A percentile compares a stretch with the other conserved stretches of the same genome.
phyloP scores from a whole-genome alignment of 768 basidiomycete genomes.

The Boletus rex-veris region DNA sequence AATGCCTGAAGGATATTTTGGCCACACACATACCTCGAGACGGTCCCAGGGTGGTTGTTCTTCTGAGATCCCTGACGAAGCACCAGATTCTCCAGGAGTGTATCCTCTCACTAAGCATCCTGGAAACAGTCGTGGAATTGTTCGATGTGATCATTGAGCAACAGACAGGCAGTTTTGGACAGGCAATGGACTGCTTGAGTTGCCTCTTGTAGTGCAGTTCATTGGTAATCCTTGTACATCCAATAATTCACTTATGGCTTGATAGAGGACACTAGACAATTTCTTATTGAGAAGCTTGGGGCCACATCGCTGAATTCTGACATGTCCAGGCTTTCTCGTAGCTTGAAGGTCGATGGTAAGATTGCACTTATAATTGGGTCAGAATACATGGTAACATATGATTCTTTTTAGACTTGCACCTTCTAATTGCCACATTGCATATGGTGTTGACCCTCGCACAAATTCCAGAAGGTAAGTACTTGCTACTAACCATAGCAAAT shows the following conservation, averaged over 20 bases:
- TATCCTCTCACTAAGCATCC: slow-evolving; percentile 12
- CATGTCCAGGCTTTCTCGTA: slow-evolving; percentile 7
- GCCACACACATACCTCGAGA: slow-evolving; percentile 14
- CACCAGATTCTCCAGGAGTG: slow-evolving; percentile 9
- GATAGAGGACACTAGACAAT: slow-evolving; percentile 8
- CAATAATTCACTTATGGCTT: not conserved
- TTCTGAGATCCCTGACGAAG: slow-evolving; percentile 17
- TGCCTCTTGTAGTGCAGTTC: slow-evolving; percentile 18
- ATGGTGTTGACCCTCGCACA: slow-evolving; percentile 17
- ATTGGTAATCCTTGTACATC: not conserved
- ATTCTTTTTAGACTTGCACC: slow-evolving; percentile 4
- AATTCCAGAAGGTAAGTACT: slow-evolving; percentile 13
- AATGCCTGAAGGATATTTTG: slow-evolving; percentile 7
- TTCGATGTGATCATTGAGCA: slow-evolving; percentile 10
- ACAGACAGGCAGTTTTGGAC: slow-evolving; percentile 8
- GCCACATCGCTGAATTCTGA: not conserved
- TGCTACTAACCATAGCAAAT: no score
- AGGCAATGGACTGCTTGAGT: slow-evolving; percentile 21
- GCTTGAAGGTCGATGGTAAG: slow-evolving; percentile 16
- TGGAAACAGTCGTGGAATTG: slow-evolving; percentile 10
- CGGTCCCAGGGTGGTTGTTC: slow-evolving; percentile 18
- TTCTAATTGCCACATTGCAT: slow-evolving; percentile 15
- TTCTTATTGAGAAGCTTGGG: slow-evolving; percentile 8
- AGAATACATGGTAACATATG: not conserved
- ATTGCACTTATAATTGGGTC: not conserved